These are phyloP conservation scores for Ceratobasidium sp. DNA, from an alignment of 1,284 basidiomycete species.

Conservation along the genomic window DNA sequence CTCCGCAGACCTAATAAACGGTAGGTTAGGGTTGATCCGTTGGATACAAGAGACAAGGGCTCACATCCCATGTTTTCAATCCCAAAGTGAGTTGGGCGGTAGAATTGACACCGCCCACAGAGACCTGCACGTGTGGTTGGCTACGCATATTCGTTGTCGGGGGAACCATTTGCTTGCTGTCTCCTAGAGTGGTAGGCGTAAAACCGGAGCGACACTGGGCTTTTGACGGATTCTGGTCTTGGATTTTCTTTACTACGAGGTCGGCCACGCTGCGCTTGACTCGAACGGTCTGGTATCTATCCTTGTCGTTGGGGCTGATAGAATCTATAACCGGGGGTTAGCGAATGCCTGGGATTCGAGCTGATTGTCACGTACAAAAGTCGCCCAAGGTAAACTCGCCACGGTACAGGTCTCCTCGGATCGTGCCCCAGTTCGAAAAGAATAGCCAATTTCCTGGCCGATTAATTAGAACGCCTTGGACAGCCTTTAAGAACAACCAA, in stretches of 20 bases:
- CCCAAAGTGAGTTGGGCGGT: neutral
- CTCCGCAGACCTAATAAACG: conserved; percentile 1
- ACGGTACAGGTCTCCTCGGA: conserved; percentile 24
- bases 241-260: neutral
- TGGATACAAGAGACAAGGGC: neutral
- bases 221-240: neutral
- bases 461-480: neutral
- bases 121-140: neutral
- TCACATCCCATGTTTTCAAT: conserved; percentile 10
- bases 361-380: neutral
- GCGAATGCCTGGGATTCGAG: neutral
- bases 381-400: conserved; percentile 24
- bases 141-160: neutral
- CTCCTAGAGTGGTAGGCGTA: neutral
- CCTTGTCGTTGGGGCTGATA: conserved; percentile 7
- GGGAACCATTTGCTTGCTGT: neutral
- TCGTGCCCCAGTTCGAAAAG: conserved; percentile 22
- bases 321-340: neutral
- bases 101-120: neutral
- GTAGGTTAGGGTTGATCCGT: neutral
- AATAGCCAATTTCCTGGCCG: conserved; percentile 11
- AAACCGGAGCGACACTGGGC: neutral
- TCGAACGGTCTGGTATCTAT: neutral
- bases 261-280: conserved; percentile 14
- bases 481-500: conserved; percentile 10